Evolutionary conservation across 2,329 filamentous ascomycete genomes (phyloP), one percentile per base, ranked within the genome.

Genomic region (Trichophyton equinum): DNA sequence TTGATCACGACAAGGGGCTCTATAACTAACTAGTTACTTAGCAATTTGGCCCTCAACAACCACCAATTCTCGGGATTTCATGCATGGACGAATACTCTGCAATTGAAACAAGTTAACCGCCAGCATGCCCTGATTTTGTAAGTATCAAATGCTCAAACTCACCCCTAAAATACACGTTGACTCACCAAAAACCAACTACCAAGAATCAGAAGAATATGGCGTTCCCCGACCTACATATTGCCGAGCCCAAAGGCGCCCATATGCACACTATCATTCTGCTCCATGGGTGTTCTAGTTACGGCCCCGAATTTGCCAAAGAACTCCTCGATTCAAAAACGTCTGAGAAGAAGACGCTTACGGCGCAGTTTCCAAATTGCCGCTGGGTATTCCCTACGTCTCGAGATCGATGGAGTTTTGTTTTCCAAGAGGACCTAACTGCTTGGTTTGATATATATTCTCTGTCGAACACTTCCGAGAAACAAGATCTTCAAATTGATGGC

Each of bases 401-500:
- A 6, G 62, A 70, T 15, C 63, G 73, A 18, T 76, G 73, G 71
- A 75, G 71, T 22, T 69, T 69, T 0, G 66, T 67, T 0, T 79
- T 80, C 40, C 46, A 78, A 46, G 76, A 81, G 42, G 78, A 81
- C 47, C 70, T 79, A 59, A 69, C 71, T 0, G 68, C 75, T 15
- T 81, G 79, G 79, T 81, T 81, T 61, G 77, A 81, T 47, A 71
- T 73, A 1, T 72, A 72, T 58, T 78, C 76, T 4, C 65, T 78
- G 3, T 68, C 68, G 1, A 69, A 78, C 53, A 67, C 72, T 20
- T 68, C 70, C 0, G 69, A 67, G 40, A 66, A 65, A 4, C 69
- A 74, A 36, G 74, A 77, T 0, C 59, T 76, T 25, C 74, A 74
- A 63, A 64, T 70, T 3, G 66, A 70, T 0, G 77, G 77, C 0